Percentiles rank a stretch among this genome's conserved stretches.
phyloP scores from a whole-genome alignment of 208 protist species.

The Naegleria fowleri region DNA sequence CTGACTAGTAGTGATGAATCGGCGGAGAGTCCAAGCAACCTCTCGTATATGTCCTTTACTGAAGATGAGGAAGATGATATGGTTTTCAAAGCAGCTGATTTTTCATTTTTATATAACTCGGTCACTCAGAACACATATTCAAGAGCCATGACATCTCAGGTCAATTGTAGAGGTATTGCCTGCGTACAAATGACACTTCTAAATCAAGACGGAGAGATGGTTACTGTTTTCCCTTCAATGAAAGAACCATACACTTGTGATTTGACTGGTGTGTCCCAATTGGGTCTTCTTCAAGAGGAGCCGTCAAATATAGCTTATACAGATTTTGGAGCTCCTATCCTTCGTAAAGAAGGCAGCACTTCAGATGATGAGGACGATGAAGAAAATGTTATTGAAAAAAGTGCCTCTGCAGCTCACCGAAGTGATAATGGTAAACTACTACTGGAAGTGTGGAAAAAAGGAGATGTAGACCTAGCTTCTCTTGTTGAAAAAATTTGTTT shows the following conservation, averaged over 20 bases:
- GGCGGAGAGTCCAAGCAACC: background rate
- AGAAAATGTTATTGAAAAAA: background rate
- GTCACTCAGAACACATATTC: background rate
- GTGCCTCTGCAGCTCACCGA: background rate
- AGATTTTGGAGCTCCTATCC: background rate
- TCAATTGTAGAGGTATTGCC: background rate
- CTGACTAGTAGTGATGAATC: background rate
- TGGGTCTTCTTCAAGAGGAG: background rate
- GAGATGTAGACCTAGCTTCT: background rate
- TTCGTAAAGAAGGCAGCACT: background rate
- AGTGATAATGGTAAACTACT: background rate
- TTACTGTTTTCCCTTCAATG: background rate
- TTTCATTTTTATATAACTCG: background rate
- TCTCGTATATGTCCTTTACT: background rate
- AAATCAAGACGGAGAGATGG: background rate
- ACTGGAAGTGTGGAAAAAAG: slow-evolving; percentile 19
- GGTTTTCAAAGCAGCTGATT: background rate
- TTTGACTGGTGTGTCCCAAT: background rate
- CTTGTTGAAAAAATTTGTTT: background rate
- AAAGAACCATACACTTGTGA: background rate
- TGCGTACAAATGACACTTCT: background rate
- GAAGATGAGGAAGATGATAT: background rate
- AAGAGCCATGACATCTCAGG: background rate
- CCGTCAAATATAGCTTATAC: background rate
- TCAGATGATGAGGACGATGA: background rate